Evolutionary conservation across 352 stramenopile genomes (phyloP).

Genomic region (Hyphochytrium catenoides): DNA sequence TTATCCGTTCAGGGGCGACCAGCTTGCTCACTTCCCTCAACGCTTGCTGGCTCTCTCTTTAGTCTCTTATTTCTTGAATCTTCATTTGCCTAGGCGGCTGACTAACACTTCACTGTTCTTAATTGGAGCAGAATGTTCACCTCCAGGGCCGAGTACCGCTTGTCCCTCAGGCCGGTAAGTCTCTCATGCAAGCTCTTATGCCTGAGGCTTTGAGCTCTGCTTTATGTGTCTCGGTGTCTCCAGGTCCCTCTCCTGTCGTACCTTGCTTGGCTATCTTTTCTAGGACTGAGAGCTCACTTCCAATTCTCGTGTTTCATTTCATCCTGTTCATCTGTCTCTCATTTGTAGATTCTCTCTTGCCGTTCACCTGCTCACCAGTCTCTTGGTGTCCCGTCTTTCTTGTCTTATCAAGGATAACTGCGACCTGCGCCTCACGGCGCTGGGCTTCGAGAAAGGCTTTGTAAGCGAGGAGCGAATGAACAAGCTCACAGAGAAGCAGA

Average conservation of each 20-base stretch:
- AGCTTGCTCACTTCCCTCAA: too few species aligned
- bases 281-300: too few species aligned
- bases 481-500: conserved; percentile 57
- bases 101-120: too few species aligned
- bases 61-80: too few species aligned
- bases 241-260: too few species aligned
- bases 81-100: too few species aligned
- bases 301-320: too few species aligned
- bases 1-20: too few species aligned
- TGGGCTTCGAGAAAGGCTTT: conserved; percentile 54
- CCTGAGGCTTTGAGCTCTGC: background rate
- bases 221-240: too few species aligned
- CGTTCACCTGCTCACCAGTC: background rate
- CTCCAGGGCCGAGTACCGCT: conserved; percentile 70
- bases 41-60: too few species aligned
- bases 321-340: background rate
- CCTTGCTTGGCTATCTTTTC: too few species aligned
- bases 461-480: conserved; percentile 38
- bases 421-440: conserved; percentile 82
- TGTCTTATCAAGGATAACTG: conserved; percentile 80
- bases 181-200: background rate
- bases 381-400: conserved; percentile 36
- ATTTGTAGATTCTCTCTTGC: background rate
- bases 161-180: conserved; percentile 29
- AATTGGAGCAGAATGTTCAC: too few species aligned